Base-by-base conservation (phyloP, 805 yeast genomes). In the Barnettozyma pratensis region DNA sequence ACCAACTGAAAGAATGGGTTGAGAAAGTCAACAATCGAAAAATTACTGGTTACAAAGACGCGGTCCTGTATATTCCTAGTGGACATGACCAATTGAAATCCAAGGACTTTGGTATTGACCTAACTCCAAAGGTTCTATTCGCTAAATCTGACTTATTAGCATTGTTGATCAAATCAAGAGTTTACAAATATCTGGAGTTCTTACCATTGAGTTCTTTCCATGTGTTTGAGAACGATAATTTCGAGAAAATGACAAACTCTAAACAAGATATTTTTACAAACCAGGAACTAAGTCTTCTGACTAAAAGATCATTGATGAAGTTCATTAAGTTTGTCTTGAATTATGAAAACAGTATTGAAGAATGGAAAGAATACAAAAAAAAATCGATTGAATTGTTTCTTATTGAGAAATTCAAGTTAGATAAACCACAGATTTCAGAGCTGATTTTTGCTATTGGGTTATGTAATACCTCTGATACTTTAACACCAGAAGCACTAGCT, bases 211-310 rank as follows among this genome's bases (percentile, higher is more conserved):
- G 88, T 41, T 85, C 83, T 54, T 91, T 92, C 71, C 98, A 94
- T 66, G 87, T 96, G n/a, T 94, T 78, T 68, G 97, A 91, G 66
- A 85, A 88, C 62, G 97, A 92, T 65, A 75, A 81, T 45, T 92
- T 94, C 69, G 96, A 86, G 56, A 88, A 88, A 64, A 78, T 91
- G 61, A 77, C 90, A 32, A 85, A 85, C 52, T 79, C 96, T 30
- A 92, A 90, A 64, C 95, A 92, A 67, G 97, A 90, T 59, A 91
- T 92, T 41, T 92, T 92, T 71, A 87, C 96, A 25, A 91, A 89
- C 67, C 94, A 89, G 65, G 74, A 86, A 5, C 70, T 94, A 53
- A 73, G 87, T 10, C 71, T 91, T 46, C 67, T 79, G 46, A 80
- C 95, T 8, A 92, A 92, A 65, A 80, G 99, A 53, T 76, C 80